These are phyloP conservation scores for Coix lacrymajobi DNA, from an alignment of 176 grass and related monocot species.

Conservation along the genomic window DNA sequence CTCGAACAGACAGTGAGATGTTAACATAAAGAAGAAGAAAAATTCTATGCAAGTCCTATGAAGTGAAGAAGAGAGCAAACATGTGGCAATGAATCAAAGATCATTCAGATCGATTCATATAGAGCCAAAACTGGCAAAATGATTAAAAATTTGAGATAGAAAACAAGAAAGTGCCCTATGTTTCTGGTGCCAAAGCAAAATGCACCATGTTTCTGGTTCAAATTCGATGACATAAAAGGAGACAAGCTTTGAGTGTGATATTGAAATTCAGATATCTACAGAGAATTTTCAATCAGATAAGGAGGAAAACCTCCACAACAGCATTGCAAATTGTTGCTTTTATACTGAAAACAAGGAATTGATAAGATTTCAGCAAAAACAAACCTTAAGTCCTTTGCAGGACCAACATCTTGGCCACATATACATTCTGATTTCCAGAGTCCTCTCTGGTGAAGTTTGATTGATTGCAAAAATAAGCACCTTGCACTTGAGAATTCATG, in stretches of 20 bases:
- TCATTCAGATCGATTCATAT: background rate
- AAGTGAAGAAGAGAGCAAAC: constrained; percentile 1
- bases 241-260: background rate
- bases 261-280: background rate
- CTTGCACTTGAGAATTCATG: constrained; percentile 8
- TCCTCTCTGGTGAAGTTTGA: constrained; percentile 70
- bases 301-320: background rate
- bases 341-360: background rate
- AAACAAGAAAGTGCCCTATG: background rate
- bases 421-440: constrained; percentile 83
- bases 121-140: background rate
- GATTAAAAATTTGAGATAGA: background rate
- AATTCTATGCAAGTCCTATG: background rate
- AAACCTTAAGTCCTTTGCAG: constrained; percentile 44
- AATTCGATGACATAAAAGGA: background rate
- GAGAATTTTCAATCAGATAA: background rate
- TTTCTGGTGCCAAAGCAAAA: background rate
- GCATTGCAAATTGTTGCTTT: background rate
- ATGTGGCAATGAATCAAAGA: background rate
- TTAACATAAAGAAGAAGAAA: background rate
- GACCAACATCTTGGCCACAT: constrained; percentile 45
- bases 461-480: constrained; percentile 55
- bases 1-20: background rate
- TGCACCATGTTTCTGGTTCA: background rate
- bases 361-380: background rate